Conservation (phyloP, 164 flowering plant genomes). For the Litsea cubeba region DNA sequence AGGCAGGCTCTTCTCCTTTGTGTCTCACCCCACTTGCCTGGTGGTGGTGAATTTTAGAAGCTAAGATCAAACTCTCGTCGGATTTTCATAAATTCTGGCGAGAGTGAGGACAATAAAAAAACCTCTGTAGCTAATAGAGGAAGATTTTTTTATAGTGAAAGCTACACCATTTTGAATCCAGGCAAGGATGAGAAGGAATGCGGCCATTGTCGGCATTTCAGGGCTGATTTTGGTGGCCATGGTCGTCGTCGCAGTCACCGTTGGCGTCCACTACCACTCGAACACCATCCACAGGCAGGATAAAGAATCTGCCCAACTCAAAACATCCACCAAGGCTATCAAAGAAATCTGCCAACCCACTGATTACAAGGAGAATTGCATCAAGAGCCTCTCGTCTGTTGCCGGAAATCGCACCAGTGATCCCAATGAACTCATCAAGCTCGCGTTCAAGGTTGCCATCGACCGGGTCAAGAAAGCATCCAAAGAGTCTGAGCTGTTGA, state of each 20-base stretch:
- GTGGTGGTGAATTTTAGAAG: too few species aligned
- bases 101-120: too few species aligned
- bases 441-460: conserved; percentile 39
- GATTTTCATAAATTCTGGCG: too few species aligned
- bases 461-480: conserved; percentile 27
- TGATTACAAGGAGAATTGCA: conserved; percentile 49
- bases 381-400: conserved; percentile 23
- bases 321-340: conserved; percentile 42
- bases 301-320: conserved; percentile 7
- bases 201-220: conserved; percentile 31
- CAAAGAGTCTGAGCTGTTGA: conserved; percentile 25
- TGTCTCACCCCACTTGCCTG: too few species aligned
- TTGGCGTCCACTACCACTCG: conserved; percentile 18
- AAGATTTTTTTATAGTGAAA: too few species aligned
- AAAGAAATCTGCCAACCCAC: conserved; percentile 52
- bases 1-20: too few species aligned
- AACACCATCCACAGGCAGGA: not conserved
- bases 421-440: conserved; percentile 50
- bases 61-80: too few species aligned
- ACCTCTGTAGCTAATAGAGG: too few species aligned
- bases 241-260: conserved; percentile 44
- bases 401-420: conserved; percentile 41
- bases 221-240: conserved; percentile 49
- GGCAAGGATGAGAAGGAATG: too few species aligned
- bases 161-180: too few species aligned